Conservation (phyloP, 176 grass and related monocot genomes). For the sorghum (Sorghum bicolor) region DNA sequence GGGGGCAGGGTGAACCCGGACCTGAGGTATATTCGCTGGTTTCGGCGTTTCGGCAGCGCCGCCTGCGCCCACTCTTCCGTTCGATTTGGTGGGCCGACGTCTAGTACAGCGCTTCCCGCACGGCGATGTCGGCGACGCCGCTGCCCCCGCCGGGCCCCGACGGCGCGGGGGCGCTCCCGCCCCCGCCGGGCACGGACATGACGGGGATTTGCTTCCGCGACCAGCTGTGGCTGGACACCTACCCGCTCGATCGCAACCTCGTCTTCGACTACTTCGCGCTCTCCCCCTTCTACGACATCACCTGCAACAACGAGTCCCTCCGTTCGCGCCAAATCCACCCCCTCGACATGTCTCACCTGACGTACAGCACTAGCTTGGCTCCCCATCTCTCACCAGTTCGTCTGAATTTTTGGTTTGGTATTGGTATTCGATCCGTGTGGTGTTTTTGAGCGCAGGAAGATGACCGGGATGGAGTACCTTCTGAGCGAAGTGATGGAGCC, state of each 20-base stretch:
- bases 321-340: slow-evolving; percentile 94
- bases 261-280: slow-evolving; percentile 99
- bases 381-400: background rate
- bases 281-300: slow-evolving; percentile 94
- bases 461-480: slow-evolving; percentile 87
- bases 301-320: slow-evolving; percentile 92
- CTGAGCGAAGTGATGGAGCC: slow-evolving; percentile 97
- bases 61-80: background rate
- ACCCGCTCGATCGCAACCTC: slow-evolving; percentile 92
- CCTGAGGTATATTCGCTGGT: too few species aligned
- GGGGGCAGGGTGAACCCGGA: too few species aligned
- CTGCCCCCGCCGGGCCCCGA: slow-evolving; percentile 48
- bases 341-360: slow-evolving; percentile 88
- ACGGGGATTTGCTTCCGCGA: slow-evolving; percentile 99
- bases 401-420: background rate
- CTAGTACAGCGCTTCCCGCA: background rate
- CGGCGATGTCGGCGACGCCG: slow-evolving; percentile 61
- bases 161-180: slow-evolving; percentile 35
- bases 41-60: background rate
- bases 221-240: slow-evolving; percentile 97
- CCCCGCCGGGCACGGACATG: slow-evolving; percentile 95
- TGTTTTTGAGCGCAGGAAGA: slow-evolving; percentile 54
- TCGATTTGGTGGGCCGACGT: background rate
- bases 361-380: slow-evolving; percentile 39
- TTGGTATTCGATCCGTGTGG: background rate